Base-by-base conservation (phyloP, 805 yeast species). In the Candida anglica region DNA sequence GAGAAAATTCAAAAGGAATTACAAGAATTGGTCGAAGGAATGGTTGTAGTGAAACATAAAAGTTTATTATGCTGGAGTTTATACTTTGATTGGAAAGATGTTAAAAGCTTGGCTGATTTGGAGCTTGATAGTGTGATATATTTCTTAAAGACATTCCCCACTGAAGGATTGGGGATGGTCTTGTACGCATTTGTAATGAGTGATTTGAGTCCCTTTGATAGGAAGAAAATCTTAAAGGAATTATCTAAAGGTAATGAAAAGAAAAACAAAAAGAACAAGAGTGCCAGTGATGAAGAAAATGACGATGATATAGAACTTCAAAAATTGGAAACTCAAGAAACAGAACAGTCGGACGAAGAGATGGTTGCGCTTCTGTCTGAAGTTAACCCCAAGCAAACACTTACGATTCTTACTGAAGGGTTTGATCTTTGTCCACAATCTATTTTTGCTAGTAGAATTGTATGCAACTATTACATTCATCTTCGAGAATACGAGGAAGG, bases 81-180 rank as follows among this genome's bases (percentile, higher is more conserved):
- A 8, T 77, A 76, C 47, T 73, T 87, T 37, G 93, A 88, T 42
- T 83, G 91, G 82, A 44, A 63, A 17, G 95, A 88, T 53, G 71
- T 69, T 6, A 52, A 51, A 5, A 58, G 66, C 3, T 52, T 87
- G 4, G 56, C 63, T 7, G 69, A 71, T 2, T 51, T 83, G 30
- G 80, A 79, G 32, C 33, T 38, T 26, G 49, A 43, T 4, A 51
- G 67, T 4, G 42, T 86, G 2, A 44, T 67, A n/a, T 68, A 60
- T 22, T 86, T 75, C 48, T 61, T 85, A 27, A 59, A 60, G 27
- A 53, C 63, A 26, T 87, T 84, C 56, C 78, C 75, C 4, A 58
- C 53, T 15, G 78, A 74, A 30, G 87, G 87, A 0, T 53, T 86
- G 25, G 79, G 86, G 0, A 69, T 67, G 38, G 67, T 79, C 1